Conservation (phyloP, 108 stramenopile genomes). For the Nitzschia putrida region DNA sequence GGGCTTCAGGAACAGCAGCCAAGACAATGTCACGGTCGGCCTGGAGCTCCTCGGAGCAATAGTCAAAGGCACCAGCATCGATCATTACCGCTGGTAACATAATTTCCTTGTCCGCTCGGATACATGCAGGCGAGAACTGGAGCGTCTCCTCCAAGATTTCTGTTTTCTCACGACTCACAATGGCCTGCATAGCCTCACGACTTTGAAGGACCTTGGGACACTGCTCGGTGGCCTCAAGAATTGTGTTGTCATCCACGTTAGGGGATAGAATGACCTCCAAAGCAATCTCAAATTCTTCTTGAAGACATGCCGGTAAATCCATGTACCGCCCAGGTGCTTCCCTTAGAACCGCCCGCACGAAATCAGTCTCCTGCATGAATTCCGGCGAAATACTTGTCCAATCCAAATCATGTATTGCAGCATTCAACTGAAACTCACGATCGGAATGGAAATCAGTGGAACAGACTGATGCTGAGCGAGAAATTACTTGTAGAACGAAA, state of each 20-base stretch:
- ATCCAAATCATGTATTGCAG: constrained; percentile 24
- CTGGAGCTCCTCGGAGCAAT: constrained; percentile 28
- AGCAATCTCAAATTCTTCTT: constrained; percentile 11
- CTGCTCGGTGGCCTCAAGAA: constrained; percentile 17
- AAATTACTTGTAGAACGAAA: constrained; percentile 8
- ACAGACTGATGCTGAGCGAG: neutral
- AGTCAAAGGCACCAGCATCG: constrained; percentile 25
- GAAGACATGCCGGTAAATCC: constrained; percentile 9
- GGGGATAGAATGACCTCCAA: neutral
- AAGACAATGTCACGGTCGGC: constrained; percentile 39
- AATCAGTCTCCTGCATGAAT: constrained; percentile 13
- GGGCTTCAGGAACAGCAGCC: constrained; percentile 31
- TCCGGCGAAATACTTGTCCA: constrained; percentile 15
- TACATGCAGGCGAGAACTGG: constrained; percentile 13
- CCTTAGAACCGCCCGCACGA: constrained; percentile 1
- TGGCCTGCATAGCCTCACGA: constrained; percentile 21
- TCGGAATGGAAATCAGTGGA: constrained; percentile 14
- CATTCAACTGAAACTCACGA: constrained; percentile 25
- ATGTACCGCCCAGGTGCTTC: constrained; percentile 6
- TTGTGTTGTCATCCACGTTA: constrained; percentile 4
- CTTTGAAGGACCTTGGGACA: constrained; percentile 18
- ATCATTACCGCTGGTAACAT: constrained; percentile 37
- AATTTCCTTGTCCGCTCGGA: constrained; percentile 36
- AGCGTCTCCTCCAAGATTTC: constrained; percentile 16
- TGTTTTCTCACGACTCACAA: neutral